phyloP scores from a whole-genome alignment of 73 alveolate genomes.

The Paramecium sonneborni region DNA sequence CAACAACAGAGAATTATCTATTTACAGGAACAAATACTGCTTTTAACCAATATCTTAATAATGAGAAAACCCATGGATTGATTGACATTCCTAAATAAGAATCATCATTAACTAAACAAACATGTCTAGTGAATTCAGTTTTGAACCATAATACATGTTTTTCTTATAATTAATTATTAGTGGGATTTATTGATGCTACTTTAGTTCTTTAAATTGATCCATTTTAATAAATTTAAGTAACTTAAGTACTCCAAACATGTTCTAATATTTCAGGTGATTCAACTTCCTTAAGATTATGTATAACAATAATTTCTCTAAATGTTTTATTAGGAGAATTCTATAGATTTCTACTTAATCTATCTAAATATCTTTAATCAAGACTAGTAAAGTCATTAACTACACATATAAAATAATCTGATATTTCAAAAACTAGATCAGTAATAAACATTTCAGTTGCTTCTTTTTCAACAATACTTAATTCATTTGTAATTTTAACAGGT shows the following conservation, averaged over 20 bases:
- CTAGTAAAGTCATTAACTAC: slow-evolving; percentile 72
- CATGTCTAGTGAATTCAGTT: slow-evolving; percentile 72
- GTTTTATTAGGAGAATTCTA: slow-evolving; percentile 60
- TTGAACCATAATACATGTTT: slow-evolving; percentile 69
- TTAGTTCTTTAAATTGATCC: slow-evolving; percentile 63
- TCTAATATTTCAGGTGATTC: slow-evolving; percentile 58
- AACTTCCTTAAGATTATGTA: slow-evolving; percentile 70
- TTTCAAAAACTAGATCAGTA: slow-evolving; percentile 61
- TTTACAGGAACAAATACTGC: slow-evolving; percentile 62
- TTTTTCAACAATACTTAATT: slow-evolving; percentile 58
- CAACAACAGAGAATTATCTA: slow-evolving; percentile 36
- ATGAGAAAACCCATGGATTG: slow-evolving; percentile 63
- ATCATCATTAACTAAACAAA: slow-evolving; percentile 63
- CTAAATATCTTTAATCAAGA: slow-evolving; percentile 68
- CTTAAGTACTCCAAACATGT: slow-evolving; percentile 66
- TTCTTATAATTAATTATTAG: slow-evolving; percentile 39
- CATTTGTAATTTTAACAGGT: slow-evolving; percentile 62
- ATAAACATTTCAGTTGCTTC: slow-evolving; percentile 68
- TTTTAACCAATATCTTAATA: slow-evolving; percentile 67
- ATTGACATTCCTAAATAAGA: slow-evolving; percentile 60
- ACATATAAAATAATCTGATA: slow-evolving; percentile 69
- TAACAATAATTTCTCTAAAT: slow-evolving; percentile 68
- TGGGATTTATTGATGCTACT: slow-evolving; percentile 52
- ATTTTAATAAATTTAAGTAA: slow-evolving; percentile 41
- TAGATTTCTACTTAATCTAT: slow-evolving; percentile 57